Evolutionary conservation across 1,284 basidiomycete species (phyloP).

Genomic region (Tilletia indica): DNA sequence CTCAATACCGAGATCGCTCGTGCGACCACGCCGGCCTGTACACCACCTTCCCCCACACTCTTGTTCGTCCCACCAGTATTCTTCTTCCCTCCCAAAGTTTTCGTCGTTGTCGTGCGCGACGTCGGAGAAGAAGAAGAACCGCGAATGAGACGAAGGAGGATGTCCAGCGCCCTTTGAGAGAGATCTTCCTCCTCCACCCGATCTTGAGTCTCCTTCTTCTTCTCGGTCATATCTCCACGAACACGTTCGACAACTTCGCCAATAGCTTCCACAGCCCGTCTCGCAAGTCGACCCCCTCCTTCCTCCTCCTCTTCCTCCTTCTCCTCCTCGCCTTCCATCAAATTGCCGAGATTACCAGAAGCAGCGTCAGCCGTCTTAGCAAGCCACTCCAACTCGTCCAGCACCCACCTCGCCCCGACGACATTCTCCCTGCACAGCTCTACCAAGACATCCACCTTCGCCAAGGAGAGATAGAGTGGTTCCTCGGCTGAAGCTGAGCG

Average conservation of each 20-base stretch:
- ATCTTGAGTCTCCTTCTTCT: neutral
- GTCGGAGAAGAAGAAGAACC: too few species aligned
- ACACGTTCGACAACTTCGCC: neutral
- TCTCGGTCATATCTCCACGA: neutral
- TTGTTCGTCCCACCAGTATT: neutral
- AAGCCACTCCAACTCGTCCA: slow-evolving; percentile 9
- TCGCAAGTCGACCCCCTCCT: neutral
- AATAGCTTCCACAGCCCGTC: slow-evolving; percentile 1
- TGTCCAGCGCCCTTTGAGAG: slow-evolving; percentile 6
- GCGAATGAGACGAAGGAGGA: neutral
- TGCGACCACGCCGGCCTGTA: neutral
- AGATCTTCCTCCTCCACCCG: neutral
- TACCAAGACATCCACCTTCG: slow-evolving; percentile 42
- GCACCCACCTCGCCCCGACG: slow-evolving; percentile 12
- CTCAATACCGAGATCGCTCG: slow-evolving; percentile 4
- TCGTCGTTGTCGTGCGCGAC: too few species aligned
- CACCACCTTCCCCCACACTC: neutral
- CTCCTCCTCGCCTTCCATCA: neutral
- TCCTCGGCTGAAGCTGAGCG: slow-evolving; percentile 35
- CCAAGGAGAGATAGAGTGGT: slow-evolving; percentile 35
- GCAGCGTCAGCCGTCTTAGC: neutral
- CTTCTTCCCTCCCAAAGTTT: too few species aligned
- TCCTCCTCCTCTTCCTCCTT: neutral
- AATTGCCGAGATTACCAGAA: neutral
- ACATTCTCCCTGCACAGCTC: slow-evolving; percentile 23